These are phyloP conservation scores for Trichoderma endophyticum DNA, from an alignment of 2,329 filamentous ascomycete species.

Conservation along the genomic window DNA sequence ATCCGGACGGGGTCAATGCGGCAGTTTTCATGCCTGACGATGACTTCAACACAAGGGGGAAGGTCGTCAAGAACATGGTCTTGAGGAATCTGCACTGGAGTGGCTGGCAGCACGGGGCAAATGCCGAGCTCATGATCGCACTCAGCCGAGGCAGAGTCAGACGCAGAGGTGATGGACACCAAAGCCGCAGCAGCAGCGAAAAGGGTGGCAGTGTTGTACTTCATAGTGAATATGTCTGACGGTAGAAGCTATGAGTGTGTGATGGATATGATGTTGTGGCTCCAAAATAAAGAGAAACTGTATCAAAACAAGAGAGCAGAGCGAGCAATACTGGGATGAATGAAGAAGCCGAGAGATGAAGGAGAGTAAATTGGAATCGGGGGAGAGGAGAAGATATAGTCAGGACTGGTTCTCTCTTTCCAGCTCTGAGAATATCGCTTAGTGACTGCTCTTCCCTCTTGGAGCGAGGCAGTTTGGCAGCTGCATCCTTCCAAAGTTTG, in stretches of 20 bases:
- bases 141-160: not conserved
- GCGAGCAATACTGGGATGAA: conserved; percentile 10
- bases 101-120: not conserved
- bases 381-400: not conserved
- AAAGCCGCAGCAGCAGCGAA: conserved; percentile 19
- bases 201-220: conserved; percentile 6
- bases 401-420: not conserved
- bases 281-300: not conserved
- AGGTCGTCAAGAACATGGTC: not conserved
- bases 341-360: not conserved
- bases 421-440: not conserved
- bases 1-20: conserved; percentile 29
- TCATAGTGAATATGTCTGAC: conserved; percentile 21
- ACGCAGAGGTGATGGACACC: conserved; percentile 17
- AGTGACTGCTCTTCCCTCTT: not conserved
- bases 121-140: not conserved
- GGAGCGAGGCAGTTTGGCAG: not conserved
- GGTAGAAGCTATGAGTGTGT: not conserved
- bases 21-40: conserved; percentile 31
- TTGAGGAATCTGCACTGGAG: not conserved
- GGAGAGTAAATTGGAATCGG: not conserved
- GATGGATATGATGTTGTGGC: conserved; percentile 3
- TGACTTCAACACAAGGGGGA: conserved; percentile 32
- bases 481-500: not conserved
- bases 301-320: conserved; percentile 14